Percentiles rank a stretch among this genome's conserved stretches.
phyloP scores from a whole-genome alignment of 2,329 filamentous ascomycete species.

The Sporothrix phasma region DNA sequence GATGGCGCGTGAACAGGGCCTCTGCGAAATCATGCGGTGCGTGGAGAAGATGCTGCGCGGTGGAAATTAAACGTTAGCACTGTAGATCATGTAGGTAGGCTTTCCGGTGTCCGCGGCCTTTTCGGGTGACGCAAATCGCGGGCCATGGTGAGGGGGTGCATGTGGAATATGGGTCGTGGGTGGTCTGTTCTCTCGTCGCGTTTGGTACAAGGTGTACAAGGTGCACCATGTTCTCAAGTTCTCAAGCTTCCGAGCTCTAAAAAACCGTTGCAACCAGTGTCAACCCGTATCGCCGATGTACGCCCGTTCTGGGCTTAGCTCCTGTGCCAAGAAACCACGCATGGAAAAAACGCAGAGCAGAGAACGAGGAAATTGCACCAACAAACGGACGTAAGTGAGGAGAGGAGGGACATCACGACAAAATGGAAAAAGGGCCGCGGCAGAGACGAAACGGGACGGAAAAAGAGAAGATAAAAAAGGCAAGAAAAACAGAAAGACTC shows the following conservation, averaged over 20 bases:
- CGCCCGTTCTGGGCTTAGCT: not conserved
- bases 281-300: not conserved
- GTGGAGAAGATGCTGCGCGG: slow-evolving; percentile 63
- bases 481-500: not conserved
- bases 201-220: too few relatives aligned
- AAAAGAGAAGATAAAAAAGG: not conserved
- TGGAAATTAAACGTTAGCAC: slow-evolving; percentile 5
- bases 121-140: not conserved
- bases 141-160: not conserved
- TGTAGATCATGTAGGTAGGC: not conserved
- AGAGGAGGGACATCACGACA: not conserved
- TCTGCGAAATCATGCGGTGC: slow-evolving; percentile 94
- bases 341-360: not conserved
- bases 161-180: not conserved
- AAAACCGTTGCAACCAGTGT: not conserved
- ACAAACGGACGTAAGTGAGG: not conserved
- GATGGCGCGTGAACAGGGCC: slow-evolving; percentile 76
- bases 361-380: not conserved
- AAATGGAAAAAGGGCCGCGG: not conserved
- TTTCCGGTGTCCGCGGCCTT: not conserved
- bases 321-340: not conserved
- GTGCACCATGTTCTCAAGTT: too few relatives aligned
- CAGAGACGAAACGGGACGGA: not conserved
- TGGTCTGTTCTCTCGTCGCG: not conserved
- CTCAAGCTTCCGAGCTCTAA: not conserved